A percentile compares a stretch with the other conserved stretches of the same genome.
These are phyloP conservation scores for Cercospora zeae-maydis DNA, from an alignment of 2,329 filamentous ascomycete species.

Conservation along the genomic window DNA sequence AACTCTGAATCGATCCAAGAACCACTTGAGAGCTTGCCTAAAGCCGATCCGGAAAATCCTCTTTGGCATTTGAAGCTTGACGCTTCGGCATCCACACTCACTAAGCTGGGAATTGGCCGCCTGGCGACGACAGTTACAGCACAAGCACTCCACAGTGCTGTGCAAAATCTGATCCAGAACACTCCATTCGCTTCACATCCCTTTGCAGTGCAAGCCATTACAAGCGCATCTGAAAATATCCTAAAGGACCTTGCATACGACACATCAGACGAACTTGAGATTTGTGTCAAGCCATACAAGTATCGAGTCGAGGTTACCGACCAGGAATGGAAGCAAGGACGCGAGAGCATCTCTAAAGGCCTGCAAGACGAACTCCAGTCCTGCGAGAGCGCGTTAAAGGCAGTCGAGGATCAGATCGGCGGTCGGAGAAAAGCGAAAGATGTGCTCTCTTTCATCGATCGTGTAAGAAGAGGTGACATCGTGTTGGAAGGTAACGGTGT, in stretches of 20 bases:
- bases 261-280: slow-evolving; percentile 96
- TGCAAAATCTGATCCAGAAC: slow-evolving; percentile 71
- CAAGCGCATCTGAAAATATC: slow-evolving; percentile 80
- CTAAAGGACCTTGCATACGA: slow-evolving; percentile 93
- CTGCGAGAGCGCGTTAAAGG: slow-evolving; percentile 73
- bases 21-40: slow-evolving; percentile 65
- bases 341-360: slow-evolving; percentile 75
- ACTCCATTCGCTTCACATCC: slow-evolving; percentile 89
- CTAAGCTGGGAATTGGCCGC: slow-evolving; percentile 88
- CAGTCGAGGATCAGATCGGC: slow-evolving; percentile 72
- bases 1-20: slow-evolving; percentile 30
- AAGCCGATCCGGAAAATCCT: slow-evolving; percentile 75
- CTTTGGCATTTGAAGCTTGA: slow-evolving; percentile 96
- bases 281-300: slow-evolving; percentile 98
- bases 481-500: slow-evolving; percentile 74
- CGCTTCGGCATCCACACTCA: slow-evolving; percentile 82
- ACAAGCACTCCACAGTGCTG: slow-evolving; percentile 76
- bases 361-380: slow-evolving; percentile 85
- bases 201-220: slow-evolving; percentile 88
- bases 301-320: slow-evolving; percentile 95
- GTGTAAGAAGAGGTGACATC: slow-evolving; percentile 79
- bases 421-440: slow-evolving; percentile 82
- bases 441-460: slow-evolving; percentile 87
- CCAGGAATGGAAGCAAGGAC: slow-evolving; percentile 78
- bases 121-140: slow-evolving; percentile 90